Conservation (phyloP, 1,139 yeast genomes). For the Saccharomyces hybrid region DNA sequence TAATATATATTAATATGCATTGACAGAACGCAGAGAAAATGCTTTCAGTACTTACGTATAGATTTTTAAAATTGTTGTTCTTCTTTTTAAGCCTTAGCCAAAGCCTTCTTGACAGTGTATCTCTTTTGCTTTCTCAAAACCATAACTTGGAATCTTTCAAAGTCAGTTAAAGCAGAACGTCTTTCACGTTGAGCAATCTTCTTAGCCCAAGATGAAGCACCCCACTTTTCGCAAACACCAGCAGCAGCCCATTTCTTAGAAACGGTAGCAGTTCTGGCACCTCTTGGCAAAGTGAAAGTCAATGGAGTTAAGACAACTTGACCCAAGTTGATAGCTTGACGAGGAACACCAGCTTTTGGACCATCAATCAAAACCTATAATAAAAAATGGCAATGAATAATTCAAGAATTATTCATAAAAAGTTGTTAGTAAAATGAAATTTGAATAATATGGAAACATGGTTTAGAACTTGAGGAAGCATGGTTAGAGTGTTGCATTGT, state of each 20-base stretch:
- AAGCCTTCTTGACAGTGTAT: constrained; percentile 53
- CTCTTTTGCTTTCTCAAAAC: no score
- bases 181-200: no score
- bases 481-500: neutral
- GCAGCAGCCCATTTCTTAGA: constrained; percentile 83
- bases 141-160: no score
- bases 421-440: neutral
- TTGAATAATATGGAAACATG: neutral
- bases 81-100: constrained; percentile 64
- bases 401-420: neutral
- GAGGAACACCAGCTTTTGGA: constrained; percentile 77
- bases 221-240: no score
- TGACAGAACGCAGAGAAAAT: neutral
- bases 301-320: constrained; percentile 90
- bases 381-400: neutral
- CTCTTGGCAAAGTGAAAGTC: constrained; percentile 87
- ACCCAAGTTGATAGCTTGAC: constrained; percentile 85
- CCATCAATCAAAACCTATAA: constrained; percentile 85
- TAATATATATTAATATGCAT: neutral
- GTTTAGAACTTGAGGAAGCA: neutral
- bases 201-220: no score
- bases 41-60: neutral
- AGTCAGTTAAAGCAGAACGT: no score
- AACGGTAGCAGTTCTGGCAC: constrained; percentile 79
- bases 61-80: neutral